Evolutionary conservation across 495 filamentous ascomycete genomes (phyloP), one percentile per base, ranked within the genome.

Genomic region (Daldinia bambusicola): DNA sequence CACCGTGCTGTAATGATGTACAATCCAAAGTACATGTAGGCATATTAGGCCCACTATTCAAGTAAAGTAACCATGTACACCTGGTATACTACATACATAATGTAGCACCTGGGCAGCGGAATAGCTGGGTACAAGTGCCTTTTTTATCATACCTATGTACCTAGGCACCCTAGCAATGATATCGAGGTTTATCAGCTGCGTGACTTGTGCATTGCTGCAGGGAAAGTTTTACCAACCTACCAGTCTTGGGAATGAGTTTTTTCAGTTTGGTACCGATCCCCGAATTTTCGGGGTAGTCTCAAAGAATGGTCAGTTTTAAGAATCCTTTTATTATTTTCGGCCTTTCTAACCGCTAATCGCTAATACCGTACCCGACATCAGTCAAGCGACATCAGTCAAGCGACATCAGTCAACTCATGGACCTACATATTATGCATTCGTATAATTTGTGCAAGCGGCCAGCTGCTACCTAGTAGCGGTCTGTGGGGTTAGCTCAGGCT

Each of bases 401-500:
- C n/a, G n/a, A n/a, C n/a, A n/a, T n/a, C n/a, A n/a, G n/a, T n/a
- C n/a, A n/a, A n/a, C 40, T 22, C 37, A 38, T 48, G 43, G 9
- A 48, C 43, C 43, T 48, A 8, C 12, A 41, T 37, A 58, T 43
- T 65, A 53, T 70, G 61, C 63, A 71, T 66, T 71, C 51, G 55
- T 45, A 31, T 43, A 41, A 38, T 60, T 66, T 71, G 58, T 71
- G 50, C 62, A 62, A 55, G 43, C 8, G 57, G 41, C 50, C 55
- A 64, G 55, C 61, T 59, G 56, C 16, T 5, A 45, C 5, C 4
- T 31, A 22, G 52, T 31, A 5, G 55, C 67, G 67, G 67, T 55
- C 34, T 61, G 40, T 61, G 36, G 34, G 31, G 18, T 50, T 63
- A 50, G 59, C 45, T 26, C 55, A 45, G 63, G 61, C 36, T 37